Conservation (phyloP, 257 asterid species). For the Solanum virginianum region DNA sequence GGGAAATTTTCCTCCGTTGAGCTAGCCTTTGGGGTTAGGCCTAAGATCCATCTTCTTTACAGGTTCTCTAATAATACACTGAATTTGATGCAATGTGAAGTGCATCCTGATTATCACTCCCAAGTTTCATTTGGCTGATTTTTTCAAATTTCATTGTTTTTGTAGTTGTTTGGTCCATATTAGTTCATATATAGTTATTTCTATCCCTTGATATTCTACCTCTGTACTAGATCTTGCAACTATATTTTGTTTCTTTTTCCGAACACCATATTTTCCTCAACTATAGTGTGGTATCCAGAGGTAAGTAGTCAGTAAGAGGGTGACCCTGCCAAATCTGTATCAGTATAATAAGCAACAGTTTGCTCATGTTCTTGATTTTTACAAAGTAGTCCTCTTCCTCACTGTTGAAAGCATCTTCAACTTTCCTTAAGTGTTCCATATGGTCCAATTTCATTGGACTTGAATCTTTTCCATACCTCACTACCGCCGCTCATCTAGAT, state of each 20-base stretch:
- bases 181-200: background rate
- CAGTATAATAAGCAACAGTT: background rate
- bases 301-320: background rate
- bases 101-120: background rate
- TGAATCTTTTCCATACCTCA: background rate
- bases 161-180: background rate
- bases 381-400: background rate
- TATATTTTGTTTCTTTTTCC: background rate
- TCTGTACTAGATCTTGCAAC: background rate
- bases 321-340: background rate
- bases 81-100: background rate
- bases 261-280: background rate
- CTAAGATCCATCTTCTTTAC: too few relatives aligned
- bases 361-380: background rate
- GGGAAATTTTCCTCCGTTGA: too few relatives aligned
- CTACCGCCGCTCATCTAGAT: background rate
- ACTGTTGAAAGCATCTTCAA: background rate
- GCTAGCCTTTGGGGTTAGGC: too few relatives aligned
- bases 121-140: background rate
- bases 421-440: background rate
- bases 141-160: background rate
- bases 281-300: background rate
- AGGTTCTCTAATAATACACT: background rate
- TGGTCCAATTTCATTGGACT: background rate
- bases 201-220: background rate